Evolutionary conservation across 2,329 filamentous ascomycete genomes (phyloP).

Genomic region (Pseudopyricularia cyperi): DNA sequence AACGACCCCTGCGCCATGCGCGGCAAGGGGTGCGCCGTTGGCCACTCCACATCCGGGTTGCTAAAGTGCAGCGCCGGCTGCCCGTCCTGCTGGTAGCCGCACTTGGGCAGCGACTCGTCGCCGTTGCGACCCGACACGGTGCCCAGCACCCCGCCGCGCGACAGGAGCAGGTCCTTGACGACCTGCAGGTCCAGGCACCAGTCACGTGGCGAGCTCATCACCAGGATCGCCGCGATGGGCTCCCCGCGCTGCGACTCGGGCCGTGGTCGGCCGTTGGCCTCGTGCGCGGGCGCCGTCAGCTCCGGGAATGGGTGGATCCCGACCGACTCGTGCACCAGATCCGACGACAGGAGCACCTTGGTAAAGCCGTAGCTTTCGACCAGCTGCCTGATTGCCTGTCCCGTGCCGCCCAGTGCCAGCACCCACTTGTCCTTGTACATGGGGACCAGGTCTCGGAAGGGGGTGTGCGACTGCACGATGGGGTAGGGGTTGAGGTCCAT

Average conservation of each 20-base stretch:
- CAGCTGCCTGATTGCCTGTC: not conserved
- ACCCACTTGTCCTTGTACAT: not conserved
- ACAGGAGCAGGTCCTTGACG: conserved; percentile 21
- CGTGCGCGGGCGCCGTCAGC: not conserved
- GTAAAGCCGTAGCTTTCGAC: not conserved
- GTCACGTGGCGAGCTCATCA: not conserved
- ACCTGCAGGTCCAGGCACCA: not conserved
- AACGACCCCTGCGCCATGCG: conserved; percentile 89
- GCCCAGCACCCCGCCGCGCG: conserved; percentile 65
- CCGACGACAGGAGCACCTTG: not conserved
- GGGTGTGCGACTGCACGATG: conserved; percentile 86
- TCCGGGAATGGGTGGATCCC: not conserved
- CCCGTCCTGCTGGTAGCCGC: conserved; percentile 66
- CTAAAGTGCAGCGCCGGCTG: conserved; percentile 77
- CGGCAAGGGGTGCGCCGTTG: conserved; percentile 70
- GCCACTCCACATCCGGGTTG: conserved; percentile 85
- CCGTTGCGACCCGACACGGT: conserved; percentile 67
- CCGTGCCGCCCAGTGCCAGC: not conserved
- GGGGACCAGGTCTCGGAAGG: conserved; percentile 49
- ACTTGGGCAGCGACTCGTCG: no score
- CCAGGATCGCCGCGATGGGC: not conserved
- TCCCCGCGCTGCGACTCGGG: not conserved
- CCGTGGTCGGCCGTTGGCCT: not conserved
- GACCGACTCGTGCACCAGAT: not conserved
- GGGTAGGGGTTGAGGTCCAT: conserved; percentile 53